Evolutionary conservation across 1,284 basidiomycete genomes (phyloP), one percentile per base, ranked within the genome.

Genomic region (Fomitopsis schrenkii): DNA sequence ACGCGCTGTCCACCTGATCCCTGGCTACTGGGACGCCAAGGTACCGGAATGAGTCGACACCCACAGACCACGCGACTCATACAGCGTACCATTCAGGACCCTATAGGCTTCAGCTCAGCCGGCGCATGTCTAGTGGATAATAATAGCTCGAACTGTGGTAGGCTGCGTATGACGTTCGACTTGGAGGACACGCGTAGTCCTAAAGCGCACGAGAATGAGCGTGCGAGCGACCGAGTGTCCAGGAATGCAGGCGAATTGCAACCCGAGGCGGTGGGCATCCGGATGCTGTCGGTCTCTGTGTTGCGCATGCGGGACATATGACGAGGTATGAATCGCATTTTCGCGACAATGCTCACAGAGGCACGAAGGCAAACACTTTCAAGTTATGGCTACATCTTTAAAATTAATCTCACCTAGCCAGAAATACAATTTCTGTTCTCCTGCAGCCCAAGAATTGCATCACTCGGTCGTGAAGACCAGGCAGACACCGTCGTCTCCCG

Each of bases 401-500:
- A 54, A 5, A 17, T 40, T 54, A 54, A 17, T 54, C 22, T 35
- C 38, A 41, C 30, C 41, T 57, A 12, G 22, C 44, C 59, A 46
- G 33, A 41, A 33, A 48, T 57, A 57, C 54, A 60, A 15, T 10
- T 38, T 15, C 38, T 3, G 10, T 6, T 59, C 33, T 62, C 63
- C 54, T 12, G 45, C n/a, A 19, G 2, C 28, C 10, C 33, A 19
- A 10, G 35, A 33, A 5, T 54, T 5, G 33, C 42, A 48, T 63
- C 66, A 73, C 59, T 90, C 87, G 1, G 88, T 90, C 2, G 83
- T 84, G 68, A 85, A 96, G 44, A 95, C 91, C 52, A 93, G 79
- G 72, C 91, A 93, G 2, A 85, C 80, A 4, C 91, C 91, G 68
- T 96, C 94, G 72, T 97, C 94, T 4, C 94, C 92, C 0, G 88